Base-by-base conservation (phyloP, 768 basidiomycete species). In the Butyriboletus loyo region DNA sequence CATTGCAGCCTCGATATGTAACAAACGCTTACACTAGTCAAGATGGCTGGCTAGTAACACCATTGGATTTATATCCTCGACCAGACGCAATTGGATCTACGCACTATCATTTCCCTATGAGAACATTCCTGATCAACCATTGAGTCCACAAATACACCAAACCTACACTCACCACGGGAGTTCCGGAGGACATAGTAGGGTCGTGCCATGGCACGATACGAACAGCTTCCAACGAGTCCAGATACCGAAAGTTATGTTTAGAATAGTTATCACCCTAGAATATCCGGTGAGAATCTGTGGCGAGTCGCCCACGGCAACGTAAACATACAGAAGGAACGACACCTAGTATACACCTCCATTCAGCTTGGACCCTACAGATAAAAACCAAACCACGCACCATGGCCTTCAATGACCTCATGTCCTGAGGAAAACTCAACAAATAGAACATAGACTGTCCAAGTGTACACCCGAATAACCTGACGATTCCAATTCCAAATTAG, bases 401-500 rank as follows among this genome's bases (percentile, higher is more conserved):
- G 0, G 11, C 24, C 21, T 57, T 57, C 42, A 57, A 11, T 7
- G 49, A 39, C 27, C 31, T 47, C 2, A 52, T 10, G 34, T 57
- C 56, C 9, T 24, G 31, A 6, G 55, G 48, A 39, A 57, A 56
- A 32, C 38, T 50, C 6, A 10, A 31, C 21, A 47, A 47, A 19
- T 57, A 57, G 40, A 49, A 52, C 7, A 44, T n/a, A 14, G 40
- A 39, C 45, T 48, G n/a, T n/a, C n/a, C n/a, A n/a, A n/a, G n/a
- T n/a, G n/a, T n/a, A n/a, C n/a, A n/a, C n/a, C n/a, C n/a, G 56
- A 39, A 57, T n/a, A 58, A 30, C 41, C 55, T 57, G 8, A 13
- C 3, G 0, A 17, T 54, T 1, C 6, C 21, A 10, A 22, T 22
- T 17, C 7, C 15, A n/a, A 7, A 15, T 22, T 19, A n/a, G 4